These are phyloP conservation scores for Beta macrorhiza DNA, from an alignment of 179 eudicot genomes.

Conservation along the genomic window DNA sequence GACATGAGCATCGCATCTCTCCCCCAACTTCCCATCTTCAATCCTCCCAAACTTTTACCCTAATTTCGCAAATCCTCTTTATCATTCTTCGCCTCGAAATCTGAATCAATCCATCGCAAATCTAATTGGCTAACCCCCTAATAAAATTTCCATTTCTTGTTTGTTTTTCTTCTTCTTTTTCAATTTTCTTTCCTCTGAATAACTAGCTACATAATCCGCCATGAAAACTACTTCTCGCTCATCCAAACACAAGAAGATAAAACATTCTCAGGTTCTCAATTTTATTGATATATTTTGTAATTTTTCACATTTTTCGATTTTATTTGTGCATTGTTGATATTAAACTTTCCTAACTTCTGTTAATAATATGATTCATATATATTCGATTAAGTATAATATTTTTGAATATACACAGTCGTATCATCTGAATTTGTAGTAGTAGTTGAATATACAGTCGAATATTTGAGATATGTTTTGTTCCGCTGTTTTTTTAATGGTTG, in stretches of 20 bases:
- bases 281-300: neutral
- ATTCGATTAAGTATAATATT: too few species aligned
- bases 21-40: neutral
- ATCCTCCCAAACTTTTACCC: neutral
- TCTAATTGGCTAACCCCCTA: constrained; percentile 7
- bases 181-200: constrained; percentile 11
- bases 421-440: too few species aligned
- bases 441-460: too few species aligned
- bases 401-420: too few species aligned
- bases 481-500: neutral
- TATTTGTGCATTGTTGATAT: neutral
- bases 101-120: neutral
- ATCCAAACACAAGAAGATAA: constrained; percentile 38
- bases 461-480: too few species aligned
- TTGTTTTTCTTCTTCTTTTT: neutral
- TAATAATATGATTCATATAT: neutral
- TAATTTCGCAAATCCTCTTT: neutral
- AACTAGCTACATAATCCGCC: constrained; percentile 19
- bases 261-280: constrained; percentile 33
- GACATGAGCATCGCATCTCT: neutral
- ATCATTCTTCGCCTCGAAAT: neutral
- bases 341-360: neutral
- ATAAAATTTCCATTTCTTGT: neutral
- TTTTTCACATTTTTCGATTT: neutral
- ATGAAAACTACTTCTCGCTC: constrained; percentile 36